Base-by-base conservation (phyloP, 495 filamentous ascomycete genomes). In the Neurospora intermedia region DNA sequence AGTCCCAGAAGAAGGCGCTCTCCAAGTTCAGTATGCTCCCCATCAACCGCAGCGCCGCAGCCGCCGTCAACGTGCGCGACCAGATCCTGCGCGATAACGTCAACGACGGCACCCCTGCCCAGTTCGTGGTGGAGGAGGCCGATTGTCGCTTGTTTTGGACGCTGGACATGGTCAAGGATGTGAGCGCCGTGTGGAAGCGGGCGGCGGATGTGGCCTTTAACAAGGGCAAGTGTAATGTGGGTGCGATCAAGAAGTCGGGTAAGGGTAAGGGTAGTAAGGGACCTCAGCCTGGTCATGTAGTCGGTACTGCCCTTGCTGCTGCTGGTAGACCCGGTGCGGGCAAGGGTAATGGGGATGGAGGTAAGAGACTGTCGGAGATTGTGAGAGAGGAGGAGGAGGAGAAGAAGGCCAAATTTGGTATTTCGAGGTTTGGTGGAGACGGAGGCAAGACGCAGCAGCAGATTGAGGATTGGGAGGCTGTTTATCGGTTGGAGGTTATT, bases 121-220 rank as follows among this genome's bases (percentile, higher is more conserved):
- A 89, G 72, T 88, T 87, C 77, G 71, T 80, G 2, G 83, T 84
- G 73, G 82, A 87, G 62, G 79, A 84, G 23, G 82, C 84, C 10
- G 81, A 85, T 70, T 89, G 87, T 79, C 79, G 86, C 10, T 80
- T 89, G 71, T 88, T 85, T 73, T 88, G 85, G 75, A 88, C 87
- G 3, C 71, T 76, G 2, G 72, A 75, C 35, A 87, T 85, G 73
- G 70, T 86, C n/a, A 80, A 76, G 41, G 80, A 84, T 70, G 80
- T 82, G 9, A 77, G 76, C 20, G 78, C 76, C 9, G 80, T 84
- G 5, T 89, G 86, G 87, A 76, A 80, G n/a, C 78, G 81, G 70
- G 84, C 82, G 13, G 77, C 74, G 48, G 84, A 84, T 4, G 92
- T 92, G 2, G 92, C 93, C 71, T 97, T 72, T 16, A 74, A 72